Evolutionary conservation across 2,329 filamentous ascomycete species (phyloP), one percentile per base, ranked within the genome.

Genomic region (Neofusicoccum kwambonambiense): DNA sequence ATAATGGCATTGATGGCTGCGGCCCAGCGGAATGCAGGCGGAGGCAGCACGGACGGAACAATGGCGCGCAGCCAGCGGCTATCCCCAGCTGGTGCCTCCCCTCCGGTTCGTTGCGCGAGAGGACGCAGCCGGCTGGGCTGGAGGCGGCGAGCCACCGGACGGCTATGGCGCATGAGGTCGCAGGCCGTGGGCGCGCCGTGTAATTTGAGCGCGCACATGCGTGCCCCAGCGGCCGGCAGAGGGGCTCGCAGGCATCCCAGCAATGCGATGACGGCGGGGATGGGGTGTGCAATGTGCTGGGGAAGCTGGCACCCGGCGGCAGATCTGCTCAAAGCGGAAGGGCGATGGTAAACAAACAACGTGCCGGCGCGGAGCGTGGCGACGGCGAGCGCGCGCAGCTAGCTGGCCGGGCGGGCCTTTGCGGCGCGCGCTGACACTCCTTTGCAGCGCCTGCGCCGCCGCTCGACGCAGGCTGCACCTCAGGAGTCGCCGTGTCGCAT

Each of bases 401-500:
- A 15, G 31, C 8, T 31, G 15, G 5, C n/a, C 41, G 31, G 12
- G 41, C 52, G 52, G 37, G 37, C 52, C 22, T 11, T 7, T 4
- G 22, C 39, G 7, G 52, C 39, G 27, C 37, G 37, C 12, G 39
- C 56, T 37, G 56, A 22, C 22, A 15, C 56, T 60, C 42, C 17
- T 19, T n/a, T 9, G 13, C 56, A 19, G 4, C 56, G n/a, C 27
- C 56, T 60, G 41, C 54, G 19, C 41, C n/a, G 37, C 11, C 34
- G 22, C 49, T 35, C 41, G 41, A 54, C 49, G 61, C 61, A 63
- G 39, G 8, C 61, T 63, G 61, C 61, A 52, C 62, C 51, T 64
- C 62, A 64, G 62, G 50, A 64, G 62, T 37, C 62, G 62, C 50
- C 49, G 61, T 37, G 61, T 64, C 50, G 61, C 61, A 56, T 56